phyloP scores from a whole-genome alignment of 73 alveolate species.

The Effrenium voratum region DNA sequence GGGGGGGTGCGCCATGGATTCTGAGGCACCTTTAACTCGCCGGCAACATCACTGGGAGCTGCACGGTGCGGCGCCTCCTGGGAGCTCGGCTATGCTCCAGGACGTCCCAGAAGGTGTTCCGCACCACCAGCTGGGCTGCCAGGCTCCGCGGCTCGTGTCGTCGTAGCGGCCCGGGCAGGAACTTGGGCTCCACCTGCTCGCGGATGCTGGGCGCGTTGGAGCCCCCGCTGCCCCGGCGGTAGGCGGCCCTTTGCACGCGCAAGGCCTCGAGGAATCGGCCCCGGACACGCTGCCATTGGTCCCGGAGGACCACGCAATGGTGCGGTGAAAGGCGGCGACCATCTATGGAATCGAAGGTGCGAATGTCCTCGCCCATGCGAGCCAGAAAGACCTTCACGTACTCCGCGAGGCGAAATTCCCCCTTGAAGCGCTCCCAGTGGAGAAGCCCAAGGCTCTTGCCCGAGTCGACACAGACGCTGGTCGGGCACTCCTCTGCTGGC shows the following conservation, averaged over 20 bases:
- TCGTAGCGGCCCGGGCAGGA: no score
- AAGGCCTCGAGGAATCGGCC: slow-evolving; percentile 42
- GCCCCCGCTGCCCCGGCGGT: slow-evolving; percentile 81
- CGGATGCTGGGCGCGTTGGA: slow-evolving; percentile 35
- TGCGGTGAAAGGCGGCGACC: slow-evolving; percentile 24
- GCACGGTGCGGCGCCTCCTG: no score
- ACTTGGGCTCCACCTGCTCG: slow-evolving; percentile 10
- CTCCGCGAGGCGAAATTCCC: slow-evolving; percentile 9
- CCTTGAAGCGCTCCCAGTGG: background rate
- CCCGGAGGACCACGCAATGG: slow-evolving; percentile 54
- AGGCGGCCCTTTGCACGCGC: slow-evolving; percentile 69
- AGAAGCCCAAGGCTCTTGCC: slow-evolving; percentile 24
- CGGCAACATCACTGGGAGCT: no score
- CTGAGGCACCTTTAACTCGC: no score
- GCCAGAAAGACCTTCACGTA: slow-evolving; percentile 51
- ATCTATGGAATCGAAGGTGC: background rate
- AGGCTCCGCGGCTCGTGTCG: no score
- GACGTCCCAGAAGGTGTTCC: no score
- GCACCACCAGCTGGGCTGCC: no score
- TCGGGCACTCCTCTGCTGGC: no score
- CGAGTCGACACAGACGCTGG: no score
- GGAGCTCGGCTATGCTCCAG: no score
- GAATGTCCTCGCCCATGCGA: slow-evolving; percentile 24
- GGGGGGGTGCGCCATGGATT: no score
- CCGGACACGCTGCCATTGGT: background rate